A percentile compares a stretch with the other conserved stretches of the same genome.
Conservation (phyloP, 495 filamentous ascomycete genomes). For the Penicillium argentinense region DNA sequence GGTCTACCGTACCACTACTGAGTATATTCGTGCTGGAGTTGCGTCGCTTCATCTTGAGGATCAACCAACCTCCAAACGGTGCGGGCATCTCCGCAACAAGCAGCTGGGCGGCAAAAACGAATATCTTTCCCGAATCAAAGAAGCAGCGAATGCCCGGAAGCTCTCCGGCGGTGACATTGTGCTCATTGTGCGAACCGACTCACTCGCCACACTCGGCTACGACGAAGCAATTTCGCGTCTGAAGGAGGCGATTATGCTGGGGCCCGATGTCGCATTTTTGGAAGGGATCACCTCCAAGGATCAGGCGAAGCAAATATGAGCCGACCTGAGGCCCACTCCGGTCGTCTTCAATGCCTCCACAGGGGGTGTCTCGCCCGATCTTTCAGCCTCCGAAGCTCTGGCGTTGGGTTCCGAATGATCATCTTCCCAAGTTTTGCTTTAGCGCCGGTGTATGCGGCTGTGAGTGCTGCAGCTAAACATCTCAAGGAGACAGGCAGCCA, state of each 20-base stretch:
- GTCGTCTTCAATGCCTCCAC: conserved; percentile 29
- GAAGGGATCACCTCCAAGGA: conserved; percentile 49
- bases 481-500: conserved; percentile 10
- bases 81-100: conserved; percentile 55
- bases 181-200: conserved; percentile 58
- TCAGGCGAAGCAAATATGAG: conserved; percentile 11
- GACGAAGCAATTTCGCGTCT: conserved; percentile 51
- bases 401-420: conserved; percentile 26
- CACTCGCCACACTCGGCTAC: conserved; percentile 51
- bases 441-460: conserved; percentile 5
- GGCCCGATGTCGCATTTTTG: conserved; percentile 58
- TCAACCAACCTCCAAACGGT: conserved; percentile 57
- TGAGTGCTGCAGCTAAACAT: conserved; percentile 2
- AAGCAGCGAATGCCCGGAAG: conserved; percentile 37
- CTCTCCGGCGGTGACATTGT: conserved; percentile 50
- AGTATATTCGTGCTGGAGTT: conserved; percentile 56
- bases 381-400: conserved; percentile 19
- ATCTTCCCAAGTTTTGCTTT: conserved; percentile 22
- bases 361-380: conserved; percentile 23
- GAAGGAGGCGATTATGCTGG: conserved; percentile 43
- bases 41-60: conserved; percentile 65
- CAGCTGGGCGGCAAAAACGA: conserved; percentile 46
- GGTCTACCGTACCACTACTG: conserved; percentile 52
- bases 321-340: conserved; percentile 23
- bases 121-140: conserved; percentile 50